Conservation (phyloP, 768 basidiomycete genomes). For the Floccularia luteovirens region DNA sequence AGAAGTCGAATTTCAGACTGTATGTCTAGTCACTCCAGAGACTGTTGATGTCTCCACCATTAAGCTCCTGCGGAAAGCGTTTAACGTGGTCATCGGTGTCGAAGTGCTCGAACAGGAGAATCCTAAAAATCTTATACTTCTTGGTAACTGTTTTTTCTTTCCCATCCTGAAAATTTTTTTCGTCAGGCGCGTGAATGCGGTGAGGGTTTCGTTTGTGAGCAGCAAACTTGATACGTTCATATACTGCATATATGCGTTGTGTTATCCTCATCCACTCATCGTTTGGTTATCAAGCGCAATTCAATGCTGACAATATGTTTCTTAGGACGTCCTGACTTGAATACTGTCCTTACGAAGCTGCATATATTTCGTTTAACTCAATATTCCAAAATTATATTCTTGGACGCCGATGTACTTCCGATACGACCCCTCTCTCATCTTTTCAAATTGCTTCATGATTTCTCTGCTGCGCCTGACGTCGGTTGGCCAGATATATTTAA, state of each 20-base stretch:
- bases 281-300: not conserved
- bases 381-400: conserved; percentile 81
- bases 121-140: conserved; percentile 58
- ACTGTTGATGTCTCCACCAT: conserved; percentile 80
- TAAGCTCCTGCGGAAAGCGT: conserved; percentile 72
- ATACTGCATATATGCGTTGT: not conserved
- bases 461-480: conserved; percentile 92
- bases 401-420: conserved; percentile 90
- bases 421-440: conserved; percentile 86
- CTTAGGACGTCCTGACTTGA: conserved; percentile 88
- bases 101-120: conserved; percentile 77
- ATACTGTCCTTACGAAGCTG: conserved; percentile 91
- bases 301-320: conserved; percentile 6
- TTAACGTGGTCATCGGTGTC: conserved; percentile 84
- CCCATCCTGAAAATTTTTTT: conserved; percentile 1
- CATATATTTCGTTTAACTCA: conserved; percentile 91
- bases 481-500: conserved; percentile 99
- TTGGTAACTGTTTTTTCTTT: conserved; percentile 52
- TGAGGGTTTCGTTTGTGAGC: too few species aligned
- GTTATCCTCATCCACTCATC: not conserved
- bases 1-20: conserved; percentile 66
- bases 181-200: too few species aligned
- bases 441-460: conserved; percentile 75
- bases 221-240: too few species aligned
- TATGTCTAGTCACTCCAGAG: conserved; percentile 93